phyloP scores from a whole-genome alignment of 2,329 filamentous ascomycete species.

The Cladophialophora carrionii region DNA sequence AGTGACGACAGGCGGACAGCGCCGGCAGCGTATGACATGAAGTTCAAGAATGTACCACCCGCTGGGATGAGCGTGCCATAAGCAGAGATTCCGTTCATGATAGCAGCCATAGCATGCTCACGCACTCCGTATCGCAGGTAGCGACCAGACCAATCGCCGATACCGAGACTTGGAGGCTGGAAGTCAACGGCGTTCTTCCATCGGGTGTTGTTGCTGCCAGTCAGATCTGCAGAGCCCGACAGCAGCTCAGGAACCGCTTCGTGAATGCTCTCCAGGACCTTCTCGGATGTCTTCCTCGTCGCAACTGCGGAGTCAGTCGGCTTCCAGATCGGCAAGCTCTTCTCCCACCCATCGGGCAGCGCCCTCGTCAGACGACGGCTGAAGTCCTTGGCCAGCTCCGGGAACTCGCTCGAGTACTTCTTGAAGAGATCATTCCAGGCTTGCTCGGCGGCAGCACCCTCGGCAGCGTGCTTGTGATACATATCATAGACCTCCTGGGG shows the following conservation, averaged over 20 bases:
- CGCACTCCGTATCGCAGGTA: constrained; percentile 66
- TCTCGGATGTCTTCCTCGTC: constrained; percentile 95
- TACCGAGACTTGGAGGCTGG: constrained; percentile 82
- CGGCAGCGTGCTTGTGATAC: constrained; percentile 80
- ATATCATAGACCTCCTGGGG: constrained; percentile 92
- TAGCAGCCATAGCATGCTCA: constrained; percentile 57
- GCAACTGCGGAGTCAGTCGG: constrained; percentile 81
- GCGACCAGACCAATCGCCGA: constrained; percentile 87
- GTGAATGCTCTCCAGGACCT: constrained; percentile 86
- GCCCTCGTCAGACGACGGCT: constrained; percentile 76
- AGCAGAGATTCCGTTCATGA: constrained; percentile 77
- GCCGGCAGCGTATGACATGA: constrained; percentile 96
- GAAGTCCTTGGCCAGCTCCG: constrained; percentile 78
- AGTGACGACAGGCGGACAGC: constrained; percentile 91
- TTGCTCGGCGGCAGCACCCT: constrained; percentile 85
- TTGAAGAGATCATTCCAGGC: constrained; percentile 94
- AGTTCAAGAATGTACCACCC: constrained; percentile 97
- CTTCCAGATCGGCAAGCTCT: constrained; percentile 87
- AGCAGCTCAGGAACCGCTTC: constrained; percentile 82
- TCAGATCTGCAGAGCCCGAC: constrained; percentile 96
- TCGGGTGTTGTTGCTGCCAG: constrained; percentile 96
- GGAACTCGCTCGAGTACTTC: constrained; percentile 80
- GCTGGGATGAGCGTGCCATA: constrained; percentile 96
- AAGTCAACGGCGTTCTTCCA: constrained; percentile 98
- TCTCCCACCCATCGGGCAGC: constrained; percentile 96